Conservation (phyloP, 2,329 filamentous ascomycete genomes). For the Colletotrichum zoysiae region DNA sequence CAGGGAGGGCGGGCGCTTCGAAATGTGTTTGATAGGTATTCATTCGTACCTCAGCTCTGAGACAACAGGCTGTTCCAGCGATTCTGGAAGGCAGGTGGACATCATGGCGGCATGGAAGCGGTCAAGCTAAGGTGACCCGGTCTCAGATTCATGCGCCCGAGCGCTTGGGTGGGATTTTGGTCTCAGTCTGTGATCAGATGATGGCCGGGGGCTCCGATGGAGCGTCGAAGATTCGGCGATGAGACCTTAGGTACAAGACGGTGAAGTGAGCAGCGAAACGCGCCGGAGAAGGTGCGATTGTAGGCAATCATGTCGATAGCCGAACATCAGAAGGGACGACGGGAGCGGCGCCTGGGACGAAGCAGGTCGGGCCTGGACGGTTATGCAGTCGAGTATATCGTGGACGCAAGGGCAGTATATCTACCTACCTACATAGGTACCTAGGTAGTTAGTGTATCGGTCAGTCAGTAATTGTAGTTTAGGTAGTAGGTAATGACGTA, state of each 20-base stretch:
- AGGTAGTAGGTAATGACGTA: too few species aligned
- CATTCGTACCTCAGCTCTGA: neutral
- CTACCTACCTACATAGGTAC: too few species aligned
- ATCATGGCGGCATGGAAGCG: conserved; percentile 31
- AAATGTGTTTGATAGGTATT: neutral
- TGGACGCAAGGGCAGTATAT: neutral
- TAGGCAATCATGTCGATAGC: neutral
- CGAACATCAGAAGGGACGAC: neutral
- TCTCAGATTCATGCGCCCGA: conserved; percentile 33
- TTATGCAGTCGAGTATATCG: neutral
- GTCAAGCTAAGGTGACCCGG: conserved; percentile 25
- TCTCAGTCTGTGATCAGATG: conserved; percentile 26
- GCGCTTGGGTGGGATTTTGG: conserved; percentile 17
- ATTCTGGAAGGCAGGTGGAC: conserved; percentile 33
- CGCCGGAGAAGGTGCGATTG: conserved; percentile 5
- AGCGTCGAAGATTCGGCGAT: conserved; percentile 11
- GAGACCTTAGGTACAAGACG: conserved; percentile 25
- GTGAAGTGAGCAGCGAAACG: conserved; percentile 11
- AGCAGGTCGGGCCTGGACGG: neutral
- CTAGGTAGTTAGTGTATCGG: too few species aligned
- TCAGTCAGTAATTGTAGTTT: too few species aligned
- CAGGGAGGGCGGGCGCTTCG: neutral
- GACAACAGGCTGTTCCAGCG: conserved; percentile 30
- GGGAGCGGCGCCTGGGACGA: neutral
- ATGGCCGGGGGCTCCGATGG: conserved; percentile 15